phyloP scores from a whole-genome alignment of 805 yeast species.

The Naumovozyma dairenensis region DNA sequence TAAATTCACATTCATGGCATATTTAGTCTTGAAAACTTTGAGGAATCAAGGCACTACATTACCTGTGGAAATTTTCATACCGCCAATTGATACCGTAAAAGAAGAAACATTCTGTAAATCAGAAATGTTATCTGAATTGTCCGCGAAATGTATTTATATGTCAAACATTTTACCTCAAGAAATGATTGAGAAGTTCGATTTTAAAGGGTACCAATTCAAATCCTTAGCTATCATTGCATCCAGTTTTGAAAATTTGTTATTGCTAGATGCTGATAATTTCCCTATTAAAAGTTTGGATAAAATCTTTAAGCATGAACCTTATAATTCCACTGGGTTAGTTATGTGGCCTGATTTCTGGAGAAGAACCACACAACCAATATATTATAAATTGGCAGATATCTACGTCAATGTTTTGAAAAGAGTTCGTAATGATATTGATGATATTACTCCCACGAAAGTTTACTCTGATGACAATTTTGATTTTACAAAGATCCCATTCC shows the following conservation, averaged over 20 bases:
- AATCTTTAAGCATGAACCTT: slow-evolving; percentile 53
- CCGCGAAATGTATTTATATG: slow-evolving; percentile 53
- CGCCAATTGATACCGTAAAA: slow-evolving; percentile 56
- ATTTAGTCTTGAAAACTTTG: slow-evolving; percentile 58
- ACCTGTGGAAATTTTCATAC: slow-evolving; percentile 73
- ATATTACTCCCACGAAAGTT: slow-evolving; percentile 27
- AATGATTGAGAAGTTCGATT: slow-evolving; percentile 32
- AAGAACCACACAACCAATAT: slow-evolving; percentile 68
- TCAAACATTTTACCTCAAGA: slow-evolving; percentile 43
- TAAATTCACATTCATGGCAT: slow-evolving; percentile 59
- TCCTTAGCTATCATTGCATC: slow-evolving; percentile 64
- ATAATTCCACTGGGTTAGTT: slow-evolving; percentile 40
- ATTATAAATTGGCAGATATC: slow-evolving; percentile 61
- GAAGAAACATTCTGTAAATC: slow-evolving; percentile 46
- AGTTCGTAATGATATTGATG: slow-evolving; percentile 32
- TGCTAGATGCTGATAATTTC: slow-evolving; percentile 69
- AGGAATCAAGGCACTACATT: slow-evolving; percentile 43
- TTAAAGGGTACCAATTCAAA: slow-evolving; percentile 61
- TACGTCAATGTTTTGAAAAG: slow-evolving; percentile 34
- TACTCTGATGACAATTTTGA: slow-evolving; percentile 17
- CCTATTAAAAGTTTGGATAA: slow-evolving; percentile 58
- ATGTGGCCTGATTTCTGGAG: slow-evolving; percentile 90
- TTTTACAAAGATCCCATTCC: slow-evolving; percentile 36
- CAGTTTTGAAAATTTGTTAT: slow-evolving; percentile 60
- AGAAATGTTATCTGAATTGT: slow-evolving; percentile 44